Percentiles rank a stretch among this genome's conserved stretches.
Evolutionary conservation across 495 filamentous ascomycete genomes (phyloP).

Genomic region (Hypoxylon perforatum): DNA sequence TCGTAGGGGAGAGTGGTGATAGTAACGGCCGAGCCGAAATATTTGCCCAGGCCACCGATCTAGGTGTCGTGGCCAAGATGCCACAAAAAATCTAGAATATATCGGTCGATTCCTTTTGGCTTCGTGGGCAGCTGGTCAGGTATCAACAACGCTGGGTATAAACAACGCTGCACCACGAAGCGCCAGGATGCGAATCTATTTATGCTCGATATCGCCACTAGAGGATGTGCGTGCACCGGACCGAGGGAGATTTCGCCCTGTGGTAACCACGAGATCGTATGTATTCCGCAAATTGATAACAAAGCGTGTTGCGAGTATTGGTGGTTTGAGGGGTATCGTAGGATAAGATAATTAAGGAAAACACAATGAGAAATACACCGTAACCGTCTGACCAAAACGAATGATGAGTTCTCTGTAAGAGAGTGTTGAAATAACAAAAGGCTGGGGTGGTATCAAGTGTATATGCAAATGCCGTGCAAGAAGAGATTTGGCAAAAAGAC

Average conservation of each 20-base stretch:
- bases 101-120: background rate
- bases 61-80: constrained; percentile 10
- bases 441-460: constrained; percentile 43
- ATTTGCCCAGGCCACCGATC: constrained; percentile 7
- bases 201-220: constrained; percentile 13
- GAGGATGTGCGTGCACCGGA: constrained; percentile 6
- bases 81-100: constrained; percentile 5
- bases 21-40: constrained; percentile 11
- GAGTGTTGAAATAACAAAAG: constrained; percentile 12
- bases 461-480: constrained; percentile 39
- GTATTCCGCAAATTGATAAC: constrained; percentile 20
- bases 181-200: constrained; percentile 8
- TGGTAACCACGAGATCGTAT: constrained; percentile 20
- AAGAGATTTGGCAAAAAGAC: constrained; percentile 26
- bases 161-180: background rate
- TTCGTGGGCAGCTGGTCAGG: background rate
- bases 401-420: constrained; percentile 25
- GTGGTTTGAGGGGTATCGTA: constrained; percentile 39
- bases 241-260: constrained; percentile 4
- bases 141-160: background rate
- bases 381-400: constrained; percentile 27
- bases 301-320: constrained; percentile 32
- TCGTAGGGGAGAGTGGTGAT: constrained; percentile 9
- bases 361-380: constrained; percentile 11
- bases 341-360: constrained; percentile 19